Evolutionary conservation across 108 stramenopile genomes (phyloP), one percentile per base, ranked within the genome.

Genomic region (Cylindrotheca closterium): DNA sequence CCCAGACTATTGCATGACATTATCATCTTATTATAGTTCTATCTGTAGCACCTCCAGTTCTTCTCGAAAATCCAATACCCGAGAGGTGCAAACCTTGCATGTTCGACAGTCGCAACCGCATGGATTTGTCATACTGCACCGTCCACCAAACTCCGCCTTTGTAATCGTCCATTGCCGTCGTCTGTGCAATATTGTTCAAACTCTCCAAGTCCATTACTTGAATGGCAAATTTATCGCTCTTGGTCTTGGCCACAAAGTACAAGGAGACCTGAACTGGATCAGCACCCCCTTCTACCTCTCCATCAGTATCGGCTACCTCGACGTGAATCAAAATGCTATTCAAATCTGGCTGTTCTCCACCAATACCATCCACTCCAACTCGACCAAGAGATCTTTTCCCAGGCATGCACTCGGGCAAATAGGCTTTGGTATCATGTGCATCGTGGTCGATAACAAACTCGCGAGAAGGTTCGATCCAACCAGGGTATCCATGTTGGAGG

Each of bases 111-210:
- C 60, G 59, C 18, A 78, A 49, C 7, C 77, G 72, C 27, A 78
- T 27, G 12, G 64, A 65, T 2, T 27, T 45, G 29, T 71, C 32
- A 22, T 69, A 74, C 32, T 56, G 37, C 0, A 78, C 19, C 1
- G 62, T 73, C 77, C 72, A 78, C 69, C 70, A 78, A 17, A 71
- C 65, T 0, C 77, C 77, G 18, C 48, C 65, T 3, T 8, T 29
- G 30, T 72, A 69, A 25, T 78, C 58, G 0, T 32, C n/a, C n/a
- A 78, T 59, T 1, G 63, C 0, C 19, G 62, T 51, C 1, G 68
- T 65, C 5, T 71, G 77, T 24, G 77, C 77, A 54, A 78, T 70
- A 7, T 55, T 32, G 28, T 71, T 73, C 29, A 65, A 66, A 8
- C 53, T 73, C 18, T 61, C 28, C 4, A 10, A 32, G 47, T 78